Evolutionary conservation across 2,329 filamentous ascomycete genomes (phyloP).

Genomic region (Metarhizium anisopliae): DNA sequence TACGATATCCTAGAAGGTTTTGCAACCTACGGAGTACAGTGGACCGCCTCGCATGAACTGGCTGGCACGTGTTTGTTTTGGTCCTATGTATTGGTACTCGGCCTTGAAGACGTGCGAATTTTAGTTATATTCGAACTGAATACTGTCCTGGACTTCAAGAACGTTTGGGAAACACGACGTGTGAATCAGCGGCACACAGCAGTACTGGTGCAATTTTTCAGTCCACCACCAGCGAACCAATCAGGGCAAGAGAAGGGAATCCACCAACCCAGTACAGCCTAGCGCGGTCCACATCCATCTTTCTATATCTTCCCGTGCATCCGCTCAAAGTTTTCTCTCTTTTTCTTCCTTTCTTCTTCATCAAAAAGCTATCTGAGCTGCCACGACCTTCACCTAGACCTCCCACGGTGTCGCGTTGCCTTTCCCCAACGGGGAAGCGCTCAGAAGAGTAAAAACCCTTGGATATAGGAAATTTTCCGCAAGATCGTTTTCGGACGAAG

Average conservation of each 20-base stretch:
- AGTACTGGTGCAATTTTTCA: too few relatives aligned
- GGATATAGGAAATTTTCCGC: constrained; percentile 55
- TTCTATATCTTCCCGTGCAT: constrained; percentile 15
- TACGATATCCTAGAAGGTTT: too few relatives aligned
- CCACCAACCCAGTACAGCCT: constrained; percentile 8
- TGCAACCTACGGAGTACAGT: too few relatives aligned
- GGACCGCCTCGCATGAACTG: too few relatives aligned
- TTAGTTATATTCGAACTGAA: too few relatives aligned
- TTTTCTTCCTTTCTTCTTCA: constrained; percentile 38
- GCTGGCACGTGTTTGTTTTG: too few relatives aligned
- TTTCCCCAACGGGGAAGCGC: constrained; percentile 39
- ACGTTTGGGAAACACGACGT: too few relatives aligned
- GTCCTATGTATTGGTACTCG: too few relatives aligned
- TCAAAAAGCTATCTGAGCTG: constrained; percentile 57
- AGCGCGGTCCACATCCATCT: constrained; percentile 10
- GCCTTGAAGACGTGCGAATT: too few relatives aligned
- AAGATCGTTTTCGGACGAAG: constrained; percentile 20
- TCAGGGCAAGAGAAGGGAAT: not conserved
- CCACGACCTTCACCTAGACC: constrained; percentile 53
- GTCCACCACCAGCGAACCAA: not conserved
- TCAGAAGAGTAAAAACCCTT: constrained; percentile 53
- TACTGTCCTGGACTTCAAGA: too few relatives aligned
- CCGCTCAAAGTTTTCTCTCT: constrained; percentile 21
- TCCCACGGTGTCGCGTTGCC: constrained; percentile 55
- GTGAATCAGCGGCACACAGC: too few relatives aligned